Evolutionary conservation across 139 green algal species (phyloP).

Genomic region (Pedinophyceae sp.): DNA sequence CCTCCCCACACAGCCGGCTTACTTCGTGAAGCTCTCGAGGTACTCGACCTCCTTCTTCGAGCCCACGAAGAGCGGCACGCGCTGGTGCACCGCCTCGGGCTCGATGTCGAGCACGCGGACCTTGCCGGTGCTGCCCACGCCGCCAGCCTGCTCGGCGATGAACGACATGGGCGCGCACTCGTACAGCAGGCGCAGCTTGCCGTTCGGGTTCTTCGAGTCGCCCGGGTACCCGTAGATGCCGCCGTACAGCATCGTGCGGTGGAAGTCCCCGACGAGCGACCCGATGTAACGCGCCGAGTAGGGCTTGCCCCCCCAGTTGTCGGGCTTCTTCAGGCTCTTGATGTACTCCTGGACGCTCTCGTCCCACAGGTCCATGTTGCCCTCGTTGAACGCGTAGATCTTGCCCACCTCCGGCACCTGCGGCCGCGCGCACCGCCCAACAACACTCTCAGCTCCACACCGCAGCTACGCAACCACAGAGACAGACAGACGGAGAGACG

Average conservation of each 20-base stretch:
- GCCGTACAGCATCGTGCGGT: constrained; percentile 90
- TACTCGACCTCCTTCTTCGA: constrained; percentile 85
- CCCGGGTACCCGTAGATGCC: constrained; percentile 95
- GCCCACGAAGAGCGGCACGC: constrained; percentile 50
- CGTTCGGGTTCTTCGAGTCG: constrained; percentile 82
- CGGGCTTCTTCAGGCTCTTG: constrained; percentile 56
- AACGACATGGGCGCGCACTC: constrained; percentile 93
- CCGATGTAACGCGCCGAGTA: constrained; percentile 93
- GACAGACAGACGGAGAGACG: no score
- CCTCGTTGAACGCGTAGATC: constrained; percentile 99
- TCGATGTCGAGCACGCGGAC: constrained; percentile 56
- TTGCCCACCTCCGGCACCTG: constrained; percentile 70
- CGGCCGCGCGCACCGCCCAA: no score
- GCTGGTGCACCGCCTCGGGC: constrained; percentile 42
- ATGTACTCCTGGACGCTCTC: constrained; percentile 55
- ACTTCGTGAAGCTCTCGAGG: constrained; percentile 68
- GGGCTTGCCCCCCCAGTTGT: constrained; percentile 64
- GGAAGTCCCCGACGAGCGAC: constrained; percentile 90
- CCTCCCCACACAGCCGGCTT: no score
- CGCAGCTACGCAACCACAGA: no score
- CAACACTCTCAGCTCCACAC: no score
- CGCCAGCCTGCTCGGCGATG: constrained; percentile 71
- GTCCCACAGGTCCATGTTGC: constrained; percentile 84
- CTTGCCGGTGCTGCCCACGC: constrained; percentile 43
- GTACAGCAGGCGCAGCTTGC: constrained; percentile 96